Evolutionary conservation across 305 asterid species (phyloP).

Genomic region (Striga hermonthica): DNA sequence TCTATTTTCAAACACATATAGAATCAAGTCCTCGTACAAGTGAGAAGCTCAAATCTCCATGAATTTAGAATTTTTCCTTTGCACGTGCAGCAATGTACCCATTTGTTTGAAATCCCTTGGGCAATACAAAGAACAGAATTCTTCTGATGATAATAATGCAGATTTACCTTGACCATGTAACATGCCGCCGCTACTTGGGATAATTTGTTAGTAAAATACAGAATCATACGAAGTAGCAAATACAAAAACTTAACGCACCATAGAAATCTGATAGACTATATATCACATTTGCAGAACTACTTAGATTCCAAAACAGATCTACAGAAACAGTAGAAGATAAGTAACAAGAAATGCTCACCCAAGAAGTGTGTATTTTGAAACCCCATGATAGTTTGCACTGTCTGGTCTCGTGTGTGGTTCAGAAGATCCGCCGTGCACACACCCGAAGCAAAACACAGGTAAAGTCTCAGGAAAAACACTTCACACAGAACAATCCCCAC

Average conservation of each 20-base stretch:
- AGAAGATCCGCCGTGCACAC: slow-evolving; percentile 39
- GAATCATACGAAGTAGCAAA: slow-evolving; percentile 9
- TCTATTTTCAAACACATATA: not conserved
- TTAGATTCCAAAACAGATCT: not conserved
- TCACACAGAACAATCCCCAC: slow-evolving; percentile 64
- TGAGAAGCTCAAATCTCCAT: slow-evolving; percentile 5
- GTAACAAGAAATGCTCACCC: slow-evolving; percentile 44
- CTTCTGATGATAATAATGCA: slow-evolving; percentile 1
- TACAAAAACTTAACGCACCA: not conserved
- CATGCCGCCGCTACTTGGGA: slow-evolving; percentile 8
- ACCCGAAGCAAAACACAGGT: slow-evolving; percentile 42
- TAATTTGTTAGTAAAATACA: slow-evolving; percentile 6
- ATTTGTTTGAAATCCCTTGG: not conserved
- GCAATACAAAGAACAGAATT: slow-evolving; percentile 15
- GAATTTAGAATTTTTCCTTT: slow-evolving; percentile 4
- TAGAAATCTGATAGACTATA: not conserved
- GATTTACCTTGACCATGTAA: not conserved
- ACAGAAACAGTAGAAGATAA: not conserved
- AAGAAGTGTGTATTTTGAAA: slow-evolving; percentile 50
- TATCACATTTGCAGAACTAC: no score
- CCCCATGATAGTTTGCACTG: slow-evolving; percentile 51
- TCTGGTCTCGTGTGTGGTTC: slow-evolving; percentile 40
- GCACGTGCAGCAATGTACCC: slow-evolving; percentile 2
- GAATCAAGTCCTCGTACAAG: slow-evolving; percentile 7
- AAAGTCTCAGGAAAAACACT: slow-evolving; percentile 59